Conservation (phyloP, 306 rosid species). For the Trifolium subterraneum region DNA sequence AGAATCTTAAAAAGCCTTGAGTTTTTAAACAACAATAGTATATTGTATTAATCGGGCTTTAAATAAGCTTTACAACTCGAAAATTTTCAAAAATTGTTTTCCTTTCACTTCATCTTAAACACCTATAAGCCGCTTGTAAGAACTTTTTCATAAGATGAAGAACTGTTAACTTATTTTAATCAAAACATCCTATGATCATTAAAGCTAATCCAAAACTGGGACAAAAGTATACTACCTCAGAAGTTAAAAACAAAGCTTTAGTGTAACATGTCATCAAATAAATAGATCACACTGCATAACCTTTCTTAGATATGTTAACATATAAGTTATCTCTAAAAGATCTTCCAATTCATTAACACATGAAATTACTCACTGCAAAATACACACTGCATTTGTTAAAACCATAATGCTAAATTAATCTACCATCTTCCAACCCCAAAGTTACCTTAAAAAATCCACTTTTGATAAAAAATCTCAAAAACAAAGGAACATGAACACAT, state of each 20-base stretch:
- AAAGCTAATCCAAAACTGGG: background rate
- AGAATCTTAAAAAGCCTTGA: background rate
- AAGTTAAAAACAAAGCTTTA: conserved; percentile 8
- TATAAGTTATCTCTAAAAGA: background rate
- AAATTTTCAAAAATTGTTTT: background rate
- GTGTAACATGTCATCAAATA: background rate
- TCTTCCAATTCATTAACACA: conserved; percentile 18
- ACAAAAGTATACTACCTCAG: conserved; percentile 16
- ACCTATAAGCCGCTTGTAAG: background rate
- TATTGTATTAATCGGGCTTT: background rate
- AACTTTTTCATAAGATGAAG: background rate
- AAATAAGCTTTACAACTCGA: background rate
- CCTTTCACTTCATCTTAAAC: background rate
- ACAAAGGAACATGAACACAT: background rate
- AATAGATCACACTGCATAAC: background rate
- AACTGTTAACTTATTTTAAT: background rate
- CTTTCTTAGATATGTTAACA: background rate
- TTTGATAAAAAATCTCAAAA: background rate
- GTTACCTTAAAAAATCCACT: background rate
- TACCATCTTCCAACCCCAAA: conserved; percentile 8
- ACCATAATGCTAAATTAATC: conserved; percentile 30
- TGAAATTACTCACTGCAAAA: background rate
- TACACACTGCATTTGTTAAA: background rate
- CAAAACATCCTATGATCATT: background rate
- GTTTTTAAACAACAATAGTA: background rate